A percentile compares a stretch with the other conserved stretches of the same genome.
Conservation (phyloP, 345 rosid genomes). For the Mallotus nudiflorus region DNA sequence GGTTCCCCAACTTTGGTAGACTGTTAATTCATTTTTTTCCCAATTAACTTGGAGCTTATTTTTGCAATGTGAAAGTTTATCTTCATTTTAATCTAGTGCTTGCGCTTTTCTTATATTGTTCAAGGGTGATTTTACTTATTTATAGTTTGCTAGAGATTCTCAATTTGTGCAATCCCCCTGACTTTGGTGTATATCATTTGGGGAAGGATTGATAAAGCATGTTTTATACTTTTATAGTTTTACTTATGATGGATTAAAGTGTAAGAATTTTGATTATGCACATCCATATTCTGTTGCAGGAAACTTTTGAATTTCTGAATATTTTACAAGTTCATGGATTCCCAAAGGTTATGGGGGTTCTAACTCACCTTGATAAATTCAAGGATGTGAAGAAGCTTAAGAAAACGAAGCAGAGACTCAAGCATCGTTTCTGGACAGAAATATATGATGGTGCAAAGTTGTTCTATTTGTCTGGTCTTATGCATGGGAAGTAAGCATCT, state of each 20-base stretch:
- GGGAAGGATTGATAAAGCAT: not conserved
- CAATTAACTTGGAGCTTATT: not conserved
- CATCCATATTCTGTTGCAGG: slow-evolving; percentile 47
- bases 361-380: slow-evolving; percentile 94
- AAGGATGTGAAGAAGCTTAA: slow-evolving; percentile 83
- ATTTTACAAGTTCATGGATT: slow-evolving; percentile 95
- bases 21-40: not conserved
- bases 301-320: slow-evolving; percentile 94
- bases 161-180: not conserved
- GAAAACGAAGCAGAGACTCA: slow-evolving; percentile 86
- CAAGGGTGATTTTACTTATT: not conserved
- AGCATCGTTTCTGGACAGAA: slow-evolving; percentile 98
- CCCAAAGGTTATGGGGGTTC: slow-evolving; percentile 93
- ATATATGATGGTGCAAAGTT: slow-evolving; percentile 84
- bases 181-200: not conserved
- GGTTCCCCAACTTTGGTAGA: too few relatives aligned
- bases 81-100: not conserved
- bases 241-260: not conserved
- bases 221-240: too few relatives aligned
- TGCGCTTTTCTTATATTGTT: not conserved
- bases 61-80: not conserved
- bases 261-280: not conserved
- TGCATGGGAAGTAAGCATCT: slow-evolving; percentile 78
- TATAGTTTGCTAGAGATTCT: not conserved
- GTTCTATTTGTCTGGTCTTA: slow-evolving; percentile 86